Percentiles rank a stretch among this genome's conserved stretches.
Evolutionary conservation across 2,329 filamentous ascomycete species (phyloP).

Genomic region (Trichoderma sp.): DNA sequence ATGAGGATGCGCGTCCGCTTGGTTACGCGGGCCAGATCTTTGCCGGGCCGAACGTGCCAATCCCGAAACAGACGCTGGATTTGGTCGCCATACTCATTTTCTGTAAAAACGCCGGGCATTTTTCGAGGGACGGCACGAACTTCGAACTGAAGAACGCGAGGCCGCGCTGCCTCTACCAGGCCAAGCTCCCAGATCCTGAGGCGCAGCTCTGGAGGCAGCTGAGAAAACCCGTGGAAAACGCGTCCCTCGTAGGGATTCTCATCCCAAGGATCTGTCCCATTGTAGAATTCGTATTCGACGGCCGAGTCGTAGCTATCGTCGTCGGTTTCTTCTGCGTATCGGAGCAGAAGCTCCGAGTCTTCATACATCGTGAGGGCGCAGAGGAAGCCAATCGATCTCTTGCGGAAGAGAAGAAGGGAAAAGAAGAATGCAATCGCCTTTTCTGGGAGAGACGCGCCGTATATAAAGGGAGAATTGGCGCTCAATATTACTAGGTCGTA

Average conservation of each 20-base stretch:
- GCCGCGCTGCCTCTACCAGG: slow-evolving; percentile 30
- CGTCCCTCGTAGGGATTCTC: slow-evolving; percentile 2
- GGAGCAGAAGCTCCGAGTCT: background rate
- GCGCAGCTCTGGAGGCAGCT: slow-evolving; percentile 36
- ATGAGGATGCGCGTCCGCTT: slow-evolving; percentile 30
- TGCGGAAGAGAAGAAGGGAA: too few relatives aligned
- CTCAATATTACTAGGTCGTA: background rate
- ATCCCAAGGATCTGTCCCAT: slow-evolving; percentile 10
- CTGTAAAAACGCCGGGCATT: background rate
- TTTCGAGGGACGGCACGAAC: background rate
- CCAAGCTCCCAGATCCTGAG: slow-evolving; percentile 34
- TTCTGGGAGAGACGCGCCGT: background rate
- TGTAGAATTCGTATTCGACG: slow-evolving; percentile 16
- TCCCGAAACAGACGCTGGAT: background rate
- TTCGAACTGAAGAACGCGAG: slow-evolving; percentile 26
- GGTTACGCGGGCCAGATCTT: slow-evolving; percentile 31
- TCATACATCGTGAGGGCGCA: background rate
- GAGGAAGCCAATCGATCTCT: background rate
- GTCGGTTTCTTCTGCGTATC: background rate
- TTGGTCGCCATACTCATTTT: background rate
- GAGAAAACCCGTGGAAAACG: slow-evolving; percentile 28
- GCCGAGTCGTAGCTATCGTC: slow-evolving; percentile 12
- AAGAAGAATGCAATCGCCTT: background rate
- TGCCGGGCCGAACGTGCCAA: background rate
- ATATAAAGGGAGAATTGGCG: background rate